phyloP scores from a whole-genome alignment of 2,329 filamentous ascomycete species.

The Ramularia endophylla region DNA sequence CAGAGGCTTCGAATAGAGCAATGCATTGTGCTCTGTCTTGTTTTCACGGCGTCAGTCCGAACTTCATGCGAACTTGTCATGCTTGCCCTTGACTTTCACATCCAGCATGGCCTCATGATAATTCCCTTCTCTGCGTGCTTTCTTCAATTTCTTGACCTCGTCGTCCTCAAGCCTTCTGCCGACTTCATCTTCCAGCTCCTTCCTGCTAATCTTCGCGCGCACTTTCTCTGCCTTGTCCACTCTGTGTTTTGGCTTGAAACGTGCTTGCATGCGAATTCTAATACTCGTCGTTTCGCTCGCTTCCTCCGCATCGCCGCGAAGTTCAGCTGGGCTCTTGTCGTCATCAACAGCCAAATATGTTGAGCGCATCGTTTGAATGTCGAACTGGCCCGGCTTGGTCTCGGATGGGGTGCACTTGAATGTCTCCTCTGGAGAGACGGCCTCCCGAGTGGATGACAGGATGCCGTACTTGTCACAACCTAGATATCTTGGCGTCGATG shows the following conservation, averaged over 20 bases:
- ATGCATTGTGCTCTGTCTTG: too few relatives aligned
- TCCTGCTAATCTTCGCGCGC: conserved; percentile 75
- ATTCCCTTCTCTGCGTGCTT: conserved; percentile 75
- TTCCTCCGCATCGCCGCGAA: conserved; percentile 68
- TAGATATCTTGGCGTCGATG: conserved; percentile 58
- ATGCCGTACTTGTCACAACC: conserved; percentile 79
- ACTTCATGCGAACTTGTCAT: conserved; percentile 66
- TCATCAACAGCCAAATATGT: conserved; percentile 59
- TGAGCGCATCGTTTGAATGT: conserved; percentile 47
- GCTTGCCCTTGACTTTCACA: conserved; percentile 85
- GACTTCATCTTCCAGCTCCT: conserved; percentile 48
- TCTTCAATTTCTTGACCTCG: conserved; percentile 78
- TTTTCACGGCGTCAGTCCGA: too few relatives aligned
- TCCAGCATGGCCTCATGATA: conserved; percentile 84
- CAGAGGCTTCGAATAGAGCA: too few relatives aligned
- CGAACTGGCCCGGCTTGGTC: conserved; percentile 19
- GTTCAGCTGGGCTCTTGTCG: conserved; percentile 49
- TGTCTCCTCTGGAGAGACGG: conserved; percentile 76
- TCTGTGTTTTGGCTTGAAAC: conserved; percentile 81
- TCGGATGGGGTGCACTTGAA: conserved; percentile 49
- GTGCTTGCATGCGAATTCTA: conserved; percentile 86
- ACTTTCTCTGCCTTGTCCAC: conserved; percentile 78
- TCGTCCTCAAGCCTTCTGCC: conserved; percentile 52
- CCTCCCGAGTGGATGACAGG: conserved; percentile 69
- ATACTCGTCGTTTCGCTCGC: conserved; percentile 66